Conservation (phyloP, 1,139 yeast genomes). For the Dujonia santamariae region DNA sequence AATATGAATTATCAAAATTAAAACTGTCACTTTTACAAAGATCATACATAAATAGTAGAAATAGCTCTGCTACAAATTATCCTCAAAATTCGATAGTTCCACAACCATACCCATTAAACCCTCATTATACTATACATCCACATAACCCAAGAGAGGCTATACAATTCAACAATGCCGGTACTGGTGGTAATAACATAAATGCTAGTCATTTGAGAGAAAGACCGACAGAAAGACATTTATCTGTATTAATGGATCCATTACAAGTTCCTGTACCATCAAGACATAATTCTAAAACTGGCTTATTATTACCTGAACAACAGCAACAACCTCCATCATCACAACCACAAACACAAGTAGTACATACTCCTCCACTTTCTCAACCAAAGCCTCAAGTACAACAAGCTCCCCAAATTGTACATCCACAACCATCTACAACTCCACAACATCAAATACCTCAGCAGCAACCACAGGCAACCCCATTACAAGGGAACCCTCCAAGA, state of each 20-base stretch:
- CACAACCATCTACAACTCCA: constrained; percentile 4
- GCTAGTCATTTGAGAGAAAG: constrained; percentile 4
- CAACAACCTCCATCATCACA: constrained; percentile 8
- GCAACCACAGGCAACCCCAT: constrained; percentile 4
- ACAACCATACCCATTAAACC: constrained; percentile 37
- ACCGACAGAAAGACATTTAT: constrained; percentile 18
- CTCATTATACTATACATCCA: constrained; percentile 30
- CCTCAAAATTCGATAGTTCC: constrained; percentile 19
- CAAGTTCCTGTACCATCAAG: constrained; percentile 26
- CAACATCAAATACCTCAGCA: constrained; percentile 7
- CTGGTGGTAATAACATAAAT: constrained; percentile 2
- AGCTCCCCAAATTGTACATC: constrained; percentile 4
- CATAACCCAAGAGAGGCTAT: constrained; percentile 9
- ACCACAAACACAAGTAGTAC: not conserved
- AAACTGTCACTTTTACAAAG: constrained; percentile 8
- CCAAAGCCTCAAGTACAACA: constrained; percentile 3
- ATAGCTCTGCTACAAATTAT: constrained; percentile 6
- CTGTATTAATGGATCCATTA: constrained; percentile 34
- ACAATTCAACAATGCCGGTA: too few relatives aligned
- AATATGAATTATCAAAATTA: constrained; percentile 8
- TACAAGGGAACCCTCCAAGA: too few relatives aligned
- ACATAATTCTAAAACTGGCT: constrained; percentile 9
- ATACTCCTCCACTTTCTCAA: constrained; percentile 11
- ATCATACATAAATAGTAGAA: constrained; percentile 6
- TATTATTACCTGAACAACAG: constrained; percentile 5